Conservation (phyloP, 371 early-diverging fungal species). For the Mortierella sp. region DNA sequence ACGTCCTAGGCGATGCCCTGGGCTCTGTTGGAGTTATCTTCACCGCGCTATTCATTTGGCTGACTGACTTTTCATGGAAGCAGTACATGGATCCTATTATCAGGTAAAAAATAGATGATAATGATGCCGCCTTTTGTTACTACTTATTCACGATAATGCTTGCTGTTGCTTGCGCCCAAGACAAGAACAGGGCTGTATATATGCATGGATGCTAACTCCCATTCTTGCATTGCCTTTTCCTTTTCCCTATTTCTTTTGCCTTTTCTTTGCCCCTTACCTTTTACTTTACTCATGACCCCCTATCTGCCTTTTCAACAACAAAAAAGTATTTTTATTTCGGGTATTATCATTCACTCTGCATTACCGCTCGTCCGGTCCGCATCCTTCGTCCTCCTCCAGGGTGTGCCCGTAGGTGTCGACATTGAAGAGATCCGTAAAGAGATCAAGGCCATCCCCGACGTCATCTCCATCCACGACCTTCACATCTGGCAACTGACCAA, state of each 20-base stretch:
- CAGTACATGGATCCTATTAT: conserved; percentile 87
- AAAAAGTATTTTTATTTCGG: conserved; percentile 69
- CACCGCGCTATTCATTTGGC: conserved; percentile 86
- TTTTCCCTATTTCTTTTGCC: conserved; percentile 58
- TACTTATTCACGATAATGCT: not conserved
- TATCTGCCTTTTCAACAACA: not conserved
- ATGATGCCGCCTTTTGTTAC: not conserved
- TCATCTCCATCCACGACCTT: conserved; percentile 90
- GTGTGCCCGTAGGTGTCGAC: conserved; percentile 80
- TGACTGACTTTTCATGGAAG: conserved; percentile 75
- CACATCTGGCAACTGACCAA: conserved; percentile 96
- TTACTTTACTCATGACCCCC: conserved; percentile 14
- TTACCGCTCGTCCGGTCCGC: conserved; percentile 83
- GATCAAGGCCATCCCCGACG: conserved; percentile 70
- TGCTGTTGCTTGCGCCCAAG: not conserved
- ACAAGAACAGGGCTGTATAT: not conserved
- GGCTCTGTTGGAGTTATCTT: conserved; percentile 94
- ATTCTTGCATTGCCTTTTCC: not conserved
- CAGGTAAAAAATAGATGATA: conserved; percentile 52
- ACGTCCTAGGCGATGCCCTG: conserved; percentile 96
- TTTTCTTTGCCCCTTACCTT: not conserved
- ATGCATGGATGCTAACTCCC: not conserved
- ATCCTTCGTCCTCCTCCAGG: conserved; percentile 88
- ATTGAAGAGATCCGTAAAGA: conserved; percentile 76
- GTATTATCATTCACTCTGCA: conserved; percentile 75